Evolutionary conservation across 306 rosid genomes (phyloP).

Genomic region (Castanea crenata): DNA sequence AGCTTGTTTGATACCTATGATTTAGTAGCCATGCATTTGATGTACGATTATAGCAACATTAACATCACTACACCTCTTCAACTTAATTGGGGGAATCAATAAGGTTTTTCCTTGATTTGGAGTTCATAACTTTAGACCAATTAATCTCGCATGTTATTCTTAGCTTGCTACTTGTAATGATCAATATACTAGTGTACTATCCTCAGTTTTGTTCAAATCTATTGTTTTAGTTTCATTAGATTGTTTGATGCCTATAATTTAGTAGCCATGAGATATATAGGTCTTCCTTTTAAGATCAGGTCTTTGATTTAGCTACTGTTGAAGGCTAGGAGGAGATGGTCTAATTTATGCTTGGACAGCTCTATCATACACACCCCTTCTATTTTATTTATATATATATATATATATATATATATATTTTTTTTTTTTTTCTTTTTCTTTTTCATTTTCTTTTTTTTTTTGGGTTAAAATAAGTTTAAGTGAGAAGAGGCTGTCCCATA

Average conservation of each 20-base stretch:
- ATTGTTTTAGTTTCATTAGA: constrained; percentile 34
- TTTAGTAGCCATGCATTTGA: background rate
- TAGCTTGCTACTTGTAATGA: constrained; percentile 7
- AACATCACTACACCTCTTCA: constrained; percentile 46
- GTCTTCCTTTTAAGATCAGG: no score
- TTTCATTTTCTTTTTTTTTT: no score
- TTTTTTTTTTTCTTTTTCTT: no score
- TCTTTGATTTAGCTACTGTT: no score
- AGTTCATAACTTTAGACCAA: background rate
- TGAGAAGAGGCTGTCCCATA: no score
- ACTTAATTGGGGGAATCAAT: constrained; percentile 37
- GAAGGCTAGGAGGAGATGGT: no score
- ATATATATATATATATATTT: no score
- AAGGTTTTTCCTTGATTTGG: constrained; percentile 19
- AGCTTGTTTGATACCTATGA: constrained; percentile 11
- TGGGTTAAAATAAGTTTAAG: no score
- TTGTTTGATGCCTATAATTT: constrained; percentile 11
- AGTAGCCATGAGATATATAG: no score
- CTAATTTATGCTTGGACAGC: no score
- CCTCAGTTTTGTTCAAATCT: constrained; percentile 42
- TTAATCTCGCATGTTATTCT: constrained; percentile 25
- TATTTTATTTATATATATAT: no score
- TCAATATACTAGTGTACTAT: constrained; percentile 32
- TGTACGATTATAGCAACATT: constrained; percentile 7
- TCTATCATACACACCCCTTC: no score